A percentile compares a stretch with the other conserved stretches of the same genome.
Evolutionary conservation across 495 filamentous ascomycete species (phyloP).

Genomic region (Penicillium steckii): DNA sequence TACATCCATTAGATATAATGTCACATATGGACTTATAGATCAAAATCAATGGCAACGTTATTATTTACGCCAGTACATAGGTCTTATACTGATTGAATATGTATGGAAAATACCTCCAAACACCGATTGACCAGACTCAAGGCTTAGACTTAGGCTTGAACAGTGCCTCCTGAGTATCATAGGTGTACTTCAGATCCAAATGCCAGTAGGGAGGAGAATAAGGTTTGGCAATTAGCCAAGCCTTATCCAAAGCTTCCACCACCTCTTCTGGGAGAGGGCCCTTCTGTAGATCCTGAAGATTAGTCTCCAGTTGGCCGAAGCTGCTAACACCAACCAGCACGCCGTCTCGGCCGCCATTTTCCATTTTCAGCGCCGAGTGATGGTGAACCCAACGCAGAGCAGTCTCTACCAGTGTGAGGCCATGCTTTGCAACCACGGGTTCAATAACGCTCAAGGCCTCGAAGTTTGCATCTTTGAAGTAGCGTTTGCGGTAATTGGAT

Average conservation of each 20-base stretch:
- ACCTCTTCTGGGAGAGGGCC: constrained; percentile 86
- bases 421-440: constrained; percentile 69
- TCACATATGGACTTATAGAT: too few relatives aligned
- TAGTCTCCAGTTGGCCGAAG: constrained; percentile 69
- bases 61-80: too few relatives aligned
- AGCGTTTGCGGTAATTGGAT: constrained; percentile 70
- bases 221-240: constrained; percentile 61
- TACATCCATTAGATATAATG: too few relatives aligned
- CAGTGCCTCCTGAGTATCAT: constrained; percentile 67
- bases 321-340: constrained; percentile 79
- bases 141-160: constrained; percentile 44
- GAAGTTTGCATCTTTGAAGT: constrained; percentile 79
- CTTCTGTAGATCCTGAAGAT: constrained; percentile 78
- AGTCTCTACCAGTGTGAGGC: constrained; percentile 76
- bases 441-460: constrained; percentile 73
- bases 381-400: constrained; percentile 80
- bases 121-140: background rate
- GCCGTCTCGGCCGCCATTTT: constrained; percentile 70
- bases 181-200: constrained; percentile 69
- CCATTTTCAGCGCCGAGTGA: constrained; percentile 76
- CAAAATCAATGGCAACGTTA: too few relatives aligned
- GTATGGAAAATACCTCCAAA: too few relatives aligned
- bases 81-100: too few relatives aligned
- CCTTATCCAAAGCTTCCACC: constrained; percentile 74
- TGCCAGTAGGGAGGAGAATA: constrained; percentile 77